A percentile compares a stretch with the other conserved stretches of the same genome.
Evolutionary conservation across 2,329 filamentous ascomycete genomes (phyloP).

Genomic region (Neoscytalidium dimidiatum): DNA sequence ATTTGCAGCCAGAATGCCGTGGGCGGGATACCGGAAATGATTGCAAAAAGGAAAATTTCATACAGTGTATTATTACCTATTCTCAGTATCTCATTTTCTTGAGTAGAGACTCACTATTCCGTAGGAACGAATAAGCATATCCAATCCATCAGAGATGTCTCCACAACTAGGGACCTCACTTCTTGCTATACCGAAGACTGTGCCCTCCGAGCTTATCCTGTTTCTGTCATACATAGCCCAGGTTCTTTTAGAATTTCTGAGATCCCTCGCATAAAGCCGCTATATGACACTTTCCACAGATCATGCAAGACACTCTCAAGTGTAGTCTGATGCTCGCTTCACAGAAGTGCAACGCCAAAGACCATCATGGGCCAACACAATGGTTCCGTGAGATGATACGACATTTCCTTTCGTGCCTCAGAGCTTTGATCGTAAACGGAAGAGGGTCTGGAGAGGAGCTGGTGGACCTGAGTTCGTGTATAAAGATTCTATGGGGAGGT

Average conservation of each 20-base stretch:
- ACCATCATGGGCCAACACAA: neutral
- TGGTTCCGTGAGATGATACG: neutral
- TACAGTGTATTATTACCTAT: too few relatives aligned
- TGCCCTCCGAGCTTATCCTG: neutral
- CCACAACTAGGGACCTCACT: too few relatives aligned
- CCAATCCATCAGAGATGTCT: too few relatives aligned
- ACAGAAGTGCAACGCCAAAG: neutral
- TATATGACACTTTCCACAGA: neutral
- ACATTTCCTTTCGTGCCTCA: neutral
- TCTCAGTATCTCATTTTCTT: too few relatives aligned
- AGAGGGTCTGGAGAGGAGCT: neutral
- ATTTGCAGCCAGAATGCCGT: too few relatives aligned
- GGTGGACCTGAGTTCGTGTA: neutral
- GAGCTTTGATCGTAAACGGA: neutral
- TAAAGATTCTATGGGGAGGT: neutral
- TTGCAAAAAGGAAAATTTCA: too few relatives aligned
- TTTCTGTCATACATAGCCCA: neutral
- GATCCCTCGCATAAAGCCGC: neutral
- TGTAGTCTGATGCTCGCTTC: neutral
- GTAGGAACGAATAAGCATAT: too few relatives aligned
- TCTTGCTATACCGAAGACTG: too few relatives aligned
- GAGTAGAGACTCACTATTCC: too few relatives aligned
- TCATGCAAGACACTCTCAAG: neutral
- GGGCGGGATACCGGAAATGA: too few relatives aligned
- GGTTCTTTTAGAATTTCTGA: neutral